Base-by-base conservation (phyloP, 352 stramenopile genomes). In the Phytophthora citrophthora region DNA sequence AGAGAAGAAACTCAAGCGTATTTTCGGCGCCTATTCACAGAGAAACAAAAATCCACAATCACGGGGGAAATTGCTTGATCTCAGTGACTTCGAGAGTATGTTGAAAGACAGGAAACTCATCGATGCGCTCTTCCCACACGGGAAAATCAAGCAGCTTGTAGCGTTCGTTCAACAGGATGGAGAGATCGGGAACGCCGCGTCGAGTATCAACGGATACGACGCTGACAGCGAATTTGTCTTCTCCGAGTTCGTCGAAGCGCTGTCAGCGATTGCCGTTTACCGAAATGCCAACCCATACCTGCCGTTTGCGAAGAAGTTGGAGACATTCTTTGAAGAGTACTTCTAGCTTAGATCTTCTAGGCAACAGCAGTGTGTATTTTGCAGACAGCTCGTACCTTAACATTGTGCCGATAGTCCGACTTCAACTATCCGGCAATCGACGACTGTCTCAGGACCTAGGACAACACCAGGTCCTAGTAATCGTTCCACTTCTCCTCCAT, bases 381-480 rank as follows among this genome's bases (percentile, higher is more conserved):
- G 16, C 29, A 12, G 29, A 54, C 15, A 57, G n/a, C 45, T 27
- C 15, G 18, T 51, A 44, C 70, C 68, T 38, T 68, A 55, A 0
- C 70, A 58, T 38, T 77, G 68, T 26, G 70, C 84, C 4, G 87
- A 80, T 0, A 89, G 63, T 0, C 83, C 87, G 1, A 95, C 85
- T 77, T 95, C 87, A 26, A 93, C 75, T 41, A 94, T 91, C 12
- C 81, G 81, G 63, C 87, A 95, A 58, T 95, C 87, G 10, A 95
- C 80, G 4, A 86, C 57, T 2, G 81, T 87, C 55, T 95, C 87
- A 1, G 77, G 73, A 24, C 70, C 75, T 5, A 95, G 68, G 0
- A 23, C 45, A 3, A 94, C 70, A 1, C 69, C 77, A 0, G 62
- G 54, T 1, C 72, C 61, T n/a, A 95, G 50, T 54, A 74, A 74